Evolutionary conservation across 495 filamentous ascomycete genomes (phyloP).

Genomic region (Annulohypoxylon nitens): DNA sequence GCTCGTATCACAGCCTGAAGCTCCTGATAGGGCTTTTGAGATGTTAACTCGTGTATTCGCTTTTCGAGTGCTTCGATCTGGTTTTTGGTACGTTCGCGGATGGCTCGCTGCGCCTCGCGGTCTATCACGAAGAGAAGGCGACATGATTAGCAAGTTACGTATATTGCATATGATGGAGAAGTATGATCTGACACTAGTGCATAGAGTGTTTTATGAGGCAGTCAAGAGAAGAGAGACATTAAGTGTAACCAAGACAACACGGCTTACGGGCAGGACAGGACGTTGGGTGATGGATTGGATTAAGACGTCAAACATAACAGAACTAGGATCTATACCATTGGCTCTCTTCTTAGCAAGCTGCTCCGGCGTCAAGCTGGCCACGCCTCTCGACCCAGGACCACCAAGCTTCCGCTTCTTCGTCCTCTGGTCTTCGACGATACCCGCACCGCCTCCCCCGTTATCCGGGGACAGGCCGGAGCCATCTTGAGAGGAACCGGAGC

Average conservation of each 20-base stretch:
- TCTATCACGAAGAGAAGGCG: conserved; percentile 53
- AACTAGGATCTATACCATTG: conserved; percentile 65
- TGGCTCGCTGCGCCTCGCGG: conserved; percentile 85
- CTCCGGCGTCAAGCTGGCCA: conserved; percentile 77
- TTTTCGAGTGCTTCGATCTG: conserved; percentile 75
- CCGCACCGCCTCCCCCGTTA: conserved; percentile 23
- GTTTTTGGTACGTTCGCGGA: conserved; percentile 79
- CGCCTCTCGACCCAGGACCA: conserved; percentile 65
- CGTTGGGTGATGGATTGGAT: conserved; percentile 2
- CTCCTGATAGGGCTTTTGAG: conserved; percentile 83
- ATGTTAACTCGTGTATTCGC: conserved; percentile 62
- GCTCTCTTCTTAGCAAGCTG: conserved; percentile 82
- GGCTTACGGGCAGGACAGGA: conserved; percentile 18
- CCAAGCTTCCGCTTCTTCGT: conserved; percentile 57
- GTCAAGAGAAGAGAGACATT: conserved; percentile 4
- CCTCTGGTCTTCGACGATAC: conserved; percentile 41
- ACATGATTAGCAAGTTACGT: conserved; percentile 20
- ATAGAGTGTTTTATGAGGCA: background rate
- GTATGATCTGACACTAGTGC: conserved; percentile 2
- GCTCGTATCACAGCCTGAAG: conserved; percentile 76
- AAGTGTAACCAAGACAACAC: conserved; percentile 15
- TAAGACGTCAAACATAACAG: conserved; percentile 3
- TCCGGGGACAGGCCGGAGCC: conserved; percentile 32
- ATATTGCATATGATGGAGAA: background rate
- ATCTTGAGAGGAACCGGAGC: conserved; percentile 37